Base-by-base conservation (phyloP, 805 yeast species). In the Wickerhamiella parazyma region DNA sequence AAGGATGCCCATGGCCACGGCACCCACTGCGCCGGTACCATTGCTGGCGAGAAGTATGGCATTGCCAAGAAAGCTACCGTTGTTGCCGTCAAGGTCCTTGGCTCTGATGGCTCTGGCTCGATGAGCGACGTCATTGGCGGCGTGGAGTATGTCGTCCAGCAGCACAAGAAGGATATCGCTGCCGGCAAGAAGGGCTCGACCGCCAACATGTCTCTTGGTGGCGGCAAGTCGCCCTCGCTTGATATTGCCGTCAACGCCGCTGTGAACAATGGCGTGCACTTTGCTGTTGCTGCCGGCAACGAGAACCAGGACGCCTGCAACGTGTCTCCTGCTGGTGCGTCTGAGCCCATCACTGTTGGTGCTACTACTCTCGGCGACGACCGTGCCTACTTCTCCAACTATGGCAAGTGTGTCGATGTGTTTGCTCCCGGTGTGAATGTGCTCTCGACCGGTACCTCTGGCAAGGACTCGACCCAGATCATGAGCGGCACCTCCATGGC, bases 231-330 rank as follows among this genome's bases (percentile, higher is more conserved):
- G 3, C 81, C 85, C 41, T 77, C 94, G 7, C 72, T 87, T 53
- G 94, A 85, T 58, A 55, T 77, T 61, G 95, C 94, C 45, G 93
- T 83, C 37, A 76, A 83, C 54, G 94, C 94, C 36, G 95, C 94
- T 33, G 85, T 83, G 40, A 71, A 74, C 50, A 81, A 87, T 25
- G 96, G 95, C 55, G 65, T 89, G 47, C 91, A 84, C 60, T 80
- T 89, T 61, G 93, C 94, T 29, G 95, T 85, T 51, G 96, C 97
- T 41, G 95, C 96, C 24, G 97, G 96, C 66, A 87, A 89, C 63
- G 94, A 82, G 59, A 80, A 82, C 60, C 82, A 78, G 54, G 94
- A 87, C 62, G 95, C 97, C 45, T 89, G 97, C 72, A 73, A 77
- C 61, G 74, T 76, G 44, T 86, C 95, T 4, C 97, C 97, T 42